Conservation (phyloP, 2,329 filamentous ascomycete species). For the Remersonia thermophila region DNA sequence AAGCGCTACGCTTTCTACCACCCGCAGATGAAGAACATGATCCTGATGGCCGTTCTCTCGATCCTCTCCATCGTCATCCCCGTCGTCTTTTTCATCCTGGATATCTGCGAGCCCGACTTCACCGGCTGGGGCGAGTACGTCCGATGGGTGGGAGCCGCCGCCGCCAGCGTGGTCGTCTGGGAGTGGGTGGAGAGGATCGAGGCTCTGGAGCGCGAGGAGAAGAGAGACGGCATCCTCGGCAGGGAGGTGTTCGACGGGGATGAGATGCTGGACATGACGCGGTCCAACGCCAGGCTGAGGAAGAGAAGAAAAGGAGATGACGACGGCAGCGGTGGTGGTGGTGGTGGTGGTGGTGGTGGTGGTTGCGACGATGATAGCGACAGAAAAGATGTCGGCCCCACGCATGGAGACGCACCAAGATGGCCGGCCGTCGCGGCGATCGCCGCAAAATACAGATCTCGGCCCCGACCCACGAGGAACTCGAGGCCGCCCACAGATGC, state of each 20-base stretch:
- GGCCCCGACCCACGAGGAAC: constrained; percentile 15
- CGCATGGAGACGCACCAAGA: constrained; percentile 16
- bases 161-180: constrained; percentile 94
- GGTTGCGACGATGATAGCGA: no score
- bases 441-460: constrained; percentile 25
- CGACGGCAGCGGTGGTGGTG: constrained; percentile 19
- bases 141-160: constrained; percentile 88
- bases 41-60: constrained; percentile 66
- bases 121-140: constrained; percentile 93
- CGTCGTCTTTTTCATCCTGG: constrained; percentile 84
- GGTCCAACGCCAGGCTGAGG: constrained; percentile 36
- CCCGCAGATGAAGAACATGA: constrained; percentile 79
- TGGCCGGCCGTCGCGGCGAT: constrained; percentile 32
- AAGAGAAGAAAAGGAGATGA: constrained; percentile 23
- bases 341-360: no score
- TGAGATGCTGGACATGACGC: constrained; percentile 65
- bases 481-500: constrained; percentile 7
- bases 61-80: constrained; percentile 74
- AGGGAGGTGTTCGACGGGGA: constrained; percentile 89
- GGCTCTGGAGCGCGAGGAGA: constrained; percentile 80
- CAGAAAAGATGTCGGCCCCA: constrained; percentile 9
- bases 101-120: constrained; percentile 74
- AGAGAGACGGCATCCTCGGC: constrained; percentile 84
- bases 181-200: constrained; percentile 96
- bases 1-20: constrained; percentile 86